Evolutionary conservation across 2,329 filamentous ascomycete genomes (phyloP), one percentile per base, ranked within the genome.

Genomic region (Microdochium trichocladiopsis): DNA sequence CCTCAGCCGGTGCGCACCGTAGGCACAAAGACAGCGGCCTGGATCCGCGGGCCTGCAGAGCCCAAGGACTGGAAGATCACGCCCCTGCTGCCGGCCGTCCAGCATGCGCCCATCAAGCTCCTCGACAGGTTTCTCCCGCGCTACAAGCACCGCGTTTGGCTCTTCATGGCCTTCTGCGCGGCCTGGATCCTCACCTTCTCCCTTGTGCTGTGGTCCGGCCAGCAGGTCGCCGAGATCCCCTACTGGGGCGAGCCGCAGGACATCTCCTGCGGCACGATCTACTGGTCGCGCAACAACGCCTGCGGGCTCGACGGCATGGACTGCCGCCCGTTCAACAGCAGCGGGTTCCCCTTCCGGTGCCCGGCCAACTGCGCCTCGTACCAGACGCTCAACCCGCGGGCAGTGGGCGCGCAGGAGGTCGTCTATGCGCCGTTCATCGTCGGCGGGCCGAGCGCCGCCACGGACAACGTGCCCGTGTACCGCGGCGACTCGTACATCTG

Each of bases 401-500:
- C 88, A 8, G 87, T 94, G 4, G 89, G 89, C 31, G 79, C 83
- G 57, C 76, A 85, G 59, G 80, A 86, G 57, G 71, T 88, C 50
- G 72, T 79, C 47, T 90, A 90, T 63, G 71, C 69, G 23, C 72
- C 83, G 1, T 65, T 89, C n/a, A 78, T 90, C 2, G 74, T 90
- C 24, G 87, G 87, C n/a, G 86, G 86, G 0, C 81, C 82, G 0
- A 68, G 70, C 49, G 69, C 76, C 25, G 59, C 62, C 5, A 66
- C 63, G 25, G 64, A 69, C 18, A 61, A 66, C 2, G 56, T 67
- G 28, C 78, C 86, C 0, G 74, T 88, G 22, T 97, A 97, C 66
- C 87, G 94, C 18, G 90, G 88, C 10, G 91, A 96, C 68, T 95
- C 90, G 14, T 95, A 89, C 69, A 86, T 96, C 51, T 96, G 91